Conservation (phyloP, 2,329 filamentous ascomycete genomes). For the Trichoderma koningii region DNA sequence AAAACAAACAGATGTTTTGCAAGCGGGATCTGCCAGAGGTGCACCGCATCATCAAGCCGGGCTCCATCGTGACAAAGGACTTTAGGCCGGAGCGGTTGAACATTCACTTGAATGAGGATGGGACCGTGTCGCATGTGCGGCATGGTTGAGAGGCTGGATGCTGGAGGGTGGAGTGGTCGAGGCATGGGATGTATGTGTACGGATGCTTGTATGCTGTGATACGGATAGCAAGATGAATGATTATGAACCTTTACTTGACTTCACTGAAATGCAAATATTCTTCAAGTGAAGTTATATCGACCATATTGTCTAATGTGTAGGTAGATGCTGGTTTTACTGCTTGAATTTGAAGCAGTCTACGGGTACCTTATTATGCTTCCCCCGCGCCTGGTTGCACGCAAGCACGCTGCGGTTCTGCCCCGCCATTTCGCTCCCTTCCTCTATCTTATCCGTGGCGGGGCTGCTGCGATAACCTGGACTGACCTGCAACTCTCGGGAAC, state of each 20-base stretch:
- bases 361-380: not conserved
- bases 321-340: no score
- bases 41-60: constrained; percentile 59
- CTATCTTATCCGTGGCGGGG: constrained; percentile 26
- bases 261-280: no score
- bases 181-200: no score
- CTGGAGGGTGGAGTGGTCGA: not conserved
- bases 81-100: constrained; percentile 58
- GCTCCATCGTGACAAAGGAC: constrained; percentile 61
- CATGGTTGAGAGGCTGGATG: constrained; percentile 44
- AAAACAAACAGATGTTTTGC: constrained; percentile 54
- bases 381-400: constrained; percentile 30
- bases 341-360: no score
- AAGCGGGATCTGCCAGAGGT: constrained; percentile 60
- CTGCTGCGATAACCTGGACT: constrained; percentile 11
- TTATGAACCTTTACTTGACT: no score
- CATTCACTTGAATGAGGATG: constrained; percentile 60
- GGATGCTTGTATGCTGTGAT: no score
- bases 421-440: constrained; percentile 31
- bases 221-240: no score
- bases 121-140: constrained; percentile 60
- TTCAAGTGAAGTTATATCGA: no score
- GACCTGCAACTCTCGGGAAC: not conserved
- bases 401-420: constrained; percentile 31
- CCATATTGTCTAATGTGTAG: no score